Evolutionary conservation across 2,329 filamentous ascomycete genomes (phyloP), one percentile per base, ranked within the genome.

Genomic region (Cladosporium phlei): DNA sequence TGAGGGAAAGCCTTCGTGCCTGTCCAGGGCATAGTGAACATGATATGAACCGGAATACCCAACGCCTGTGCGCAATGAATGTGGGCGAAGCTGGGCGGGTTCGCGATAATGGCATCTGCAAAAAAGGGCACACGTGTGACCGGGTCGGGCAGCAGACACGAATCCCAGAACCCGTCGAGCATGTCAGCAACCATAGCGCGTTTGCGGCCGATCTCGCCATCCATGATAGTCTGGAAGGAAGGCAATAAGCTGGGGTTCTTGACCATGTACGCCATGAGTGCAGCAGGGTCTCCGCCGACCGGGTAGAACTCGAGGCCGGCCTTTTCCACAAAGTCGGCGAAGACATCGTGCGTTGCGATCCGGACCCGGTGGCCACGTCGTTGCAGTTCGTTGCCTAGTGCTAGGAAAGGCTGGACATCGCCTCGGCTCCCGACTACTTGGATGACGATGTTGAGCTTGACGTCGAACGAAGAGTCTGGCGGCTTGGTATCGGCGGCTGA

Each of bases 321-420:
- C 43, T 85, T 78, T 50, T 81, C 75, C 4, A 89, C 80, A 54
- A 88, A 86, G 1, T 71, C 64, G 53, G 79, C 73, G 56, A 89
- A 90, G 1, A 74, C 79, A 3, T 77, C 66, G 58, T 90, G 86
- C 0, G 86, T 90, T 5, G 85, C 85, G 32, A 90, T 68, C 22
- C 86, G 78, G 2, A 90, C 79, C 20, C 86, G 27, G 19, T 43
- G 39, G 14, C 39, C 27, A 19, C 34, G 24, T 8, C 19, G 22
- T 20, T 43, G 22, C 29, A 43, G 29, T 5, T 25, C 39, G 5
- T 43, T 43, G 10, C 39, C 38, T 6, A 43, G 82, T 0, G 84
- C 82, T 14, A 88, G 72, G 58, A 88, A 88, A 0, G 85, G 85
- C 61, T 89, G 85, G 1, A 88, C 83, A 59, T 88, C 85, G 40